Evolutionary conservation across 257 asterid species (phyloP).

Genomic region (Nicotiana tabacum): DNA sequence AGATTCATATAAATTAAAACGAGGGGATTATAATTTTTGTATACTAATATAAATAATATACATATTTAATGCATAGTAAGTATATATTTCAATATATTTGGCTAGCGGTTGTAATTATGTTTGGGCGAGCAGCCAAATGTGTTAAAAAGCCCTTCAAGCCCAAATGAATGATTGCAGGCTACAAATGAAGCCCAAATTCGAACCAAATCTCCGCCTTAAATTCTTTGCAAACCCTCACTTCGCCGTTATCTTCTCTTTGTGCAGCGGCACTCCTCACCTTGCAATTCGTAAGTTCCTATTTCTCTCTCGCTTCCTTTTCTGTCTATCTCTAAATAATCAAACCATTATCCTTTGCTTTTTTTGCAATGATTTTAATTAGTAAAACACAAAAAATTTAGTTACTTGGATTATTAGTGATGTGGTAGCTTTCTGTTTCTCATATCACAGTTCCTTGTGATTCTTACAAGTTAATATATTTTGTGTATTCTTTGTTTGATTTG

Average conservation of each 20-base stretch:
- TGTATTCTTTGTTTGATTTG: too few relatives aligned
- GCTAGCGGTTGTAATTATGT: too few relatives aligned
- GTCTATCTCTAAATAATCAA: too few relatives aligned
- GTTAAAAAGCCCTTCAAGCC: background rate
- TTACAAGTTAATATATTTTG: background rate
- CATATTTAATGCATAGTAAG: too few relatives aligned
- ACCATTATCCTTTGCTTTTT: background rate
- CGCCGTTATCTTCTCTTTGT: background rate
- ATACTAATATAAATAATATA: too few relatives aligned
- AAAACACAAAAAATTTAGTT: background rate
- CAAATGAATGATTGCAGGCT: background rate
- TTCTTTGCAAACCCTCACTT: background rate
- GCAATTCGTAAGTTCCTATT: background rate
- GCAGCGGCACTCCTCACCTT: background rate
- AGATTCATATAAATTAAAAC: too few relatives aligned
- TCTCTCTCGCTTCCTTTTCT: background rate
- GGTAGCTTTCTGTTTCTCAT: background rate
- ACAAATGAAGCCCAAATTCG: background rate
- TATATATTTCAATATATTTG: too few relatives aligned
- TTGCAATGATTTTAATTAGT: background rate
- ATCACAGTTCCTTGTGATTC: background rate
- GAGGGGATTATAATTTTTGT: too few relatives aligned
- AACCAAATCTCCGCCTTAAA: background rate
- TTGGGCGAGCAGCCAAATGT: too few relatives aligned
- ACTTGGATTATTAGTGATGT: background rate